Evolutionary conservation across 179 eudicot genomes (phyloP), one percentile per base, ranked within the genome.

Genomic region (Carnegiea gigantea): DNA sequence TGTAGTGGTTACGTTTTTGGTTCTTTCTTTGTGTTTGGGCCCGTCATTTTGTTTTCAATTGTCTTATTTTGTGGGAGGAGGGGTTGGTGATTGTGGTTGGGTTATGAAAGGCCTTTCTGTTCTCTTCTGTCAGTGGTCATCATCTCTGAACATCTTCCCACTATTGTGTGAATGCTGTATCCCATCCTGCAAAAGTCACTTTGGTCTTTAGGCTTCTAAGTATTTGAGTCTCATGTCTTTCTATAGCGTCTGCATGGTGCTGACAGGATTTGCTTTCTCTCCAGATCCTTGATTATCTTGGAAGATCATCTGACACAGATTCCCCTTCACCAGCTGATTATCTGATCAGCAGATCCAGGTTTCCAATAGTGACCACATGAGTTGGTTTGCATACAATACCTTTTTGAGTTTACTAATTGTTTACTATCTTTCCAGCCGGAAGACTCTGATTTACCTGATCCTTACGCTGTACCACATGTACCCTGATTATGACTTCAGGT

Each of bases 401-500:
- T 71, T 80, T 72, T 33, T 30, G 33, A 18, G 28, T 46, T 73
- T 18, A 81, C 77, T 83, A 53, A 85, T 83, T 80, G 26, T 73
- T 82, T 80, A 28, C 65, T 82, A 30, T 73, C 36, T 81, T 82
- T 83, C 53, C 97, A 96, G 99, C 90, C 96, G 99, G 81, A 94
- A 91, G 93, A 94, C 92, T 9, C 86, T 96, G 90, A 91, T 93
- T 76, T 96, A 94, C 84, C 90, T 96, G 85, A 85, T 96, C 85
- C 96, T 96, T 72, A 89, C 96, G 10, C 91, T 96, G 65, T 83
- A 89, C 88, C 97, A 94, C 88, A 92, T 94, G 96, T 96, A 92
- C 85, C 98, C 99, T 4, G 99, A 96, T 86, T 92, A 89, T 85
- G 98, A 94, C 87, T 96, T 94, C 99, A 96, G 99, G 99, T 96